phyloP scores from a whole-genome alignment of 2,329 filamentous ascomycete genomes.

The Claviceps purpurea region DNA sequence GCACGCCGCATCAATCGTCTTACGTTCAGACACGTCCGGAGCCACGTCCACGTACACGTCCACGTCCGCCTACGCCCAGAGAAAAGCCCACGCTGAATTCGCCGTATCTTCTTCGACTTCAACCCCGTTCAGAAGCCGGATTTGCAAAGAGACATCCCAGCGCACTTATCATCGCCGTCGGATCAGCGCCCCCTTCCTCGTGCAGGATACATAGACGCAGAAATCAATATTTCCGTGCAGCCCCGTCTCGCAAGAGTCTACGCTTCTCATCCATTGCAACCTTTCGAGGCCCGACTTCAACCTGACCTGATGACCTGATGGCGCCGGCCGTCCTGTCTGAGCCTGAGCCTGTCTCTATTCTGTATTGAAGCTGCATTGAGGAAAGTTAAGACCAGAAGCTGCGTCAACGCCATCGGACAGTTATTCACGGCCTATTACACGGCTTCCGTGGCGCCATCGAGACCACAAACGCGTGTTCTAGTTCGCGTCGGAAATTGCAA shows the following conservation, averaged over 20 bases:
- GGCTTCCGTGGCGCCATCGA: neutral
- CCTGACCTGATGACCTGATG: constrained; percentile 9
- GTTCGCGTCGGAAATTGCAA: neutral
- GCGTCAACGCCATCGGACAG: neutral
- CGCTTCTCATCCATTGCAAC: neutral
- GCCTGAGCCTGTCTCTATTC: constrained; percentile 6
- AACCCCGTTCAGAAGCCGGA: neutral
- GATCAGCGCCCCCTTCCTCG: neutral
- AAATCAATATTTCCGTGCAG: neutral
- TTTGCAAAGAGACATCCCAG: neutral
- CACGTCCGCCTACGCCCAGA: neutral
- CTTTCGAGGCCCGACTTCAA: neutral
- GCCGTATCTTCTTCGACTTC: neutral
- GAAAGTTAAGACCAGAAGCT: neutral
- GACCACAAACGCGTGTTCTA: neutral
- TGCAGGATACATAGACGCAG: neutral
- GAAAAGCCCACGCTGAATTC: neutral
- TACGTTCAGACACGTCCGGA: no score
- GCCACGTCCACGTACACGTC: neutral
- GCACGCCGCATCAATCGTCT: neutral
- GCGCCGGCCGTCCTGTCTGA: constrained; percentile 4
- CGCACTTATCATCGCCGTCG: neutral
- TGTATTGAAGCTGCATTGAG: neutral
- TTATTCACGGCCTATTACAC: constrained; percentile 1
- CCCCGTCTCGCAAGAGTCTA: neutral